Evolutionary conservation across 2,329 filamentous ascomycete genomes (phyloP), one percentile per base, ranked within the genome.

Genomic region (Hymenoscyphus repandus): DNA sequence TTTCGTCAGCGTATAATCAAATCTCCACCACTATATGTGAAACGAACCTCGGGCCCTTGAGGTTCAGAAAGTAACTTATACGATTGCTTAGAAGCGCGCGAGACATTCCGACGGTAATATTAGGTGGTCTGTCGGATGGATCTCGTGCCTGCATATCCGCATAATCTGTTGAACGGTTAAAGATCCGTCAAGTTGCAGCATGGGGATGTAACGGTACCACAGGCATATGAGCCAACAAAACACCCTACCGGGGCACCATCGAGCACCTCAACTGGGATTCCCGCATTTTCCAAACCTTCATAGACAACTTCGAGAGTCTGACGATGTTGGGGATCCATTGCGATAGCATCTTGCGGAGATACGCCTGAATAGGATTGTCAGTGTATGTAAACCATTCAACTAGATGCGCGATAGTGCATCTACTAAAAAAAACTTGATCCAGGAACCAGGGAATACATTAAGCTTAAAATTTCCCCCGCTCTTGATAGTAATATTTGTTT

Each of bases 291-390:
- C 40, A 86, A 70, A 1, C 82, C 80, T 60, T 86, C 83, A 57
- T 85, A 86, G 0, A 80, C 79, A 12, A 81, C 83, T 30, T 81
- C 76, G 2, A 86, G 69, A 2, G 80, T 22, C 27, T 54, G 48
- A 1, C 66, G 52, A 37, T 69, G 69, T 58, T 63, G 57, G 0
- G 71, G 70, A 48, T 73, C 70, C 66, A 72, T 62, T 58, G 2
- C 51, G 41, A n/a, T n/a, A n/a, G n/a, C n/a, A n/a, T n/a, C n/a
- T n/a, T n/a, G n/a, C n/a, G n/a, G n/a, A n/a, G n/a, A n/a, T n/a
- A n/a, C n/a, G n/a, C n/a, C n/a, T n/a, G n/a, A n/a, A n/a, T n/a
- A n/a, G n/a, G n/a, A n/a, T n/a, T n/a, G n/a, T n/a, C n/a, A n/a
- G n/a, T n/a, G n/a, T n/a, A n/a, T n/a, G n/a, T n/a, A n/a, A n/a